Conservation (phyloP, 2,329 filamentous ascomycete genomes). For the Diaporthe sp. region DNA sequence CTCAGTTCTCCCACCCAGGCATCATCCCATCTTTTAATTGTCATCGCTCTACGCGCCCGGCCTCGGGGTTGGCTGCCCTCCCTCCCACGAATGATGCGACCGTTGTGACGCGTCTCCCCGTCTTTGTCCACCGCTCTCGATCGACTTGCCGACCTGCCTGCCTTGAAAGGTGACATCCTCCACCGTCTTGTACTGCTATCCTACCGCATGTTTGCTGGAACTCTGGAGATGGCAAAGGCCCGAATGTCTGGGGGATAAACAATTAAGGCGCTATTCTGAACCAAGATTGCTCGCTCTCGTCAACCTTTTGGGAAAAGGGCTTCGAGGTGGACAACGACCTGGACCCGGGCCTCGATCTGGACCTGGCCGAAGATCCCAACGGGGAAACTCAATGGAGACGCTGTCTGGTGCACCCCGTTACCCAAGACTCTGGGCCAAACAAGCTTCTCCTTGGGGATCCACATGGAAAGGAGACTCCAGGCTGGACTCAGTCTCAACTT, state of each 20-base stretch:
- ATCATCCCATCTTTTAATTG: conserved; percentile 15
- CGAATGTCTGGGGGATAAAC: not conserved
- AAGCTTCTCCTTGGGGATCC: conserved; percentile 21
- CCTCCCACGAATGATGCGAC: conserved; percentile 9
- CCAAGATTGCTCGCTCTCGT: conserved; percentile 25
- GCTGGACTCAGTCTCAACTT: conserved; percentile 25
- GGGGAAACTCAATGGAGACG: conserved; percentile 1
- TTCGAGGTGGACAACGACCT: not conserved
- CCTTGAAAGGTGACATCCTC: not conserved
- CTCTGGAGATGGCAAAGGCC: not conserved
- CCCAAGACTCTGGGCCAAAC: conserved; percentile 10
- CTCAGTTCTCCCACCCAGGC: not conserved
- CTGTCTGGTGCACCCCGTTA: not conserved
- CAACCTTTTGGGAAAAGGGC: not conserved
- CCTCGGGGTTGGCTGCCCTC: conserved; percentile 9
- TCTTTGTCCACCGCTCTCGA: conserved; percentile 4
- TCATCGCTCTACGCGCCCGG: not conserved
- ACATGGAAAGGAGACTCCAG: conserved; percentile 4
- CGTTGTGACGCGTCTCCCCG: conserved; percentile 21
- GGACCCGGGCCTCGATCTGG: not conserved
- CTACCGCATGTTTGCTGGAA: not conserved
- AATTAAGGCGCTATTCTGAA: not conserved
- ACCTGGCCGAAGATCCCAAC: not conserved
- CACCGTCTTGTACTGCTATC: not conserved
- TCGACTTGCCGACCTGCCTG: not conserved